Conservation (phyloP, 176 grass and related monocot species). For the Coix lacrymajobi region DNA sequence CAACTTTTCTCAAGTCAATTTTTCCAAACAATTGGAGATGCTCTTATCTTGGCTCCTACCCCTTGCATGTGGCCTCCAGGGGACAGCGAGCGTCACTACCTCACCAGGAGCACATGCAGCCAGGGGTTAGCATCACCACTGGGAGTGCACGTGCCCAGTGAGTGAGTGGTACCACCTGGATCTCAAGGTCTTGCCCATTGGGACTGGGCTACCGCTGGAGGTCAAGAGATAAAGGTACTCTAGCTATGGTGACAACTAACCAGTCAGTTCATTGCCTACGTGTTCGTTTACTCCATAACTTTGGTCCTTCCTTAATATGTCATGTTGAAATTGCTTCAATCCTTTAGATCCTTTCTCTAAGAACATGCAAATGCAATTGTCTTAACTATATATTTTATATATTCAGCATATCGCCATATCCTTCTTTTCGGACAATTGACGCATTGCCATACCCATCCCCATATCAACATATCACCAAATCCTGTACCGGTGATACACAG, state of each 20-base stretch:
- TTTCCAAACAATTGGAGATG: too few relatives aligned
- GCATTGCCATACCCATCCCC: not conserved
- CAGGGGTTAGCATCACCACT: not conserved
- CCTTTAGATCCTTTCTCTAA: not conserved
- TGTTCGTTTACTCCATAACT: not conserved
- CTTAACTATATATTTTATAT: not conserved
- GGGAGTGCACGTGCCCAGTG: not conserved
- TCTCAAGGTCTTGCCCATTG: not conserved
- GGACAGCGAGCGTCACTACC: not conserved
- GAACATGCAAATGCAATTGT: not conserved
- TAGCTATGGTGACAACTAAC: not conserved
- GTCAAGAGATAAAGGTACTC: not conserved
- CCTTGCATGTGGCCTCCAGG: not conserved
- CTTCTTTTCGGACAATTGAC: not conserved
- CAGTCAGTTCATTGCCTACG: not conserved
- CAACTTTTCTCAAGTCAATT: too few relatives aligned
- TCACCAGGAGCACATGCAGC: not conserved
- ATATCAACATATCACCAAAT: too few relatives aligned
- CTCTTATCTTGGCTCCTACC: not conserved
- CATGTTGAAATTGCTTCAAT: not conserved
- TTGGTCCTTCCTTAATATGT: not conserved
- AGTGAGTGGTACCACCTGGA: not conserved
- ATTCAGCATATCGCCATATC: too few relatives aligned
- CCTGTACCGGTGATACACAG: too few relatives aligned
- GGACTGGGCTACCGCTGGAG: not conserved